A percentile compares a stretch with the other conserved stretches of the same genome.
Evolutionary conservation across 345 rosid species (phyloP).

Genomic region (Limnanthes douglasii): DNA sequence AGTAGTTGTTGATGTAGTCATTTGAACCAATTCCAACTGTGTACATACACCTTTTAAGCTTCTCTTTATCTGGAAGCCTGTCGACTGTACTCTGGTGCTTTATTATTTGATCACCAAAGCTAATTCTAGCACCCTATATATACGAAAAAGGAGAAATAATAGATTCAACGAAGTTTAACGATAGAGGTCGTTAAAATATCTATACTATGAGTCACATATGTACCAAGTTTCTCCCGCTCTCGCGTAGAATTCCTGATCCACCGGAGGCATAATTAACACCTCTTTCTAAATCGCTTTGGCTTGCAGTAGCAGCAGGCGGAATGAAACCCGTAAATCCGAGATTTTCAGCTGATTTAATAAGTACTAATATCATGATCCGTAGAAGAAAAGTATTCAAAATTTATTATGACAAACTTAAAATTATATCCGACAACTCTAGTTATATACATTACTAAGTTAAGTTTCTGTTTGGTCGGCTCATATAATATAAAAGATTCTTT

Average conservation of each 20-base stretch:
- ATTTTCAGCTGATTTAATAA: constrained; percentile 9
- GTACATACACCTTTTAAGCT: constrained; percentile 15
- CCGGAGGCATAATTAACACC: constrained; percentile 43
- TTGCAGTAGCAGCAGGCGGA: constrained; percentile 13
- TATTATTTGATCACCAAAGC: constrained; percentile 11
- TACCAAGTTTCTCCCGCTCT: constrained; percentile 26
- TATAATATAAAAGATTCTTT: no score
- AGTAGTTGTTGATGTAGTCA: constrained; percentile 20
- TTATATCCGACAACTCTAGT: no score
- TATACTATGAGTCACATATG: background rate
- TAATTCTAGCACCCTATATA: constrained; percentile 17
- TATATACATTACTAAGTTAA: background rate
- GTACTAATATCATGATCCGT: background rate
- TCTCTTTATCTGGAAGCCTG: constrained; percentile 1
- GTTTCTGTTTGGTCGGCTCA: no score
- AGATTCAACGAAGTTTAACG: background rate
- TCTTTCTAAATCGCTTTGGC: constrained; percentile 7
- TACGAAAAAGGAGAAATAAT: background rate
- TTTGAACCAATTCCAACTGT: constrained; percentile 16
- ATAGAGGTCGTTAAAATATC: background rate
- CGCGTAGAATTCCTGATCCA: constrained; percentile 26
- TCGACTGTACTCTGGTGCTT: constrained; percentile 12
- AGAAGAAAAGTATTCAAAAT: background rate
- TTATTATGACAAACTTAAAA: background rate
- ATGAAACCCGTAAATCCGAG: constrained; percentile 18